A percentile compares a stretch with the other conserved stretches of the same genome.
These are phyloP conservation scores for Phytophthora macrochlamydospora DNA, from an alignment of 352 stramenopile species.

Conservation along the genomic window DNA sequence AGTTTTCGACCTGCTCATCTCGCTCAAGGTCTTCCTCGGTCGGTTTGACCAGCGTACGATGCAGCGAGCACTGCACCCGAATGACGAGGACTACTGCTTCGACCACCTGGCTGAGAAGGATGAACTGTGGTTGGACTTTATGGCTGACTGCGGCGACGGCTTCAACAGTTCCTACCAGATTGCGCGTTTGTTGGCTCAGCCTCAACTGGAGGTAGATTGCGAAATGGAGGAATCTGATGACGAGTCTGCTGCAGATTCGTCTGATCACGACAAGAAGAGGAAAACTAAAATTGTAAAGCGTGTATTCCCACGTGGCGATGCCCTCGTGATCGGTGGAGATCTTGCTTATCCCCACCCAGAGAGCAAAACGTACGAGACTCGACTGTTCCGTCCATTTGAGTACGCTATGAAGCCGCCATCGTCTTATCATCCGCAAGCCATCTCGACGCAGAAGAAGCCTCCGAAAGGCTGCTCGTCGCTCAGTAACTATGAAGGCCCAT, in stretches of 20 bases:
- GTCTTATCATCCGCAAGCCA: slow-evolving; percentile 86
- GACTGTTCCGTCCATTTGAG: slow-evolving; percentile 93
- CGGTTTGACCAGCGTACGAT: slow-evolving; percentile 91
- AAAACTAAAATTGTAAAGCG: slow-evolving; percentile 49
- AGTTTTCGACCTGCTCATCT: slow-evolving; percentile 92
- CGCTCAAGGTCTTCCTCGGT: slow-evolving; percentile 93
- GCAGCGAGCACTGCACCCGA: slow-evolving; percentile 83
- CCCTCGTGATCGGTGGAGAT: slow-evolving; percentile 92
- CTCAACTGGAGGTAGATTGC: slow-evolving; percentile 80
- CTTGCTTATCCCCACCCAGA: slow-evolving; percentile 93
- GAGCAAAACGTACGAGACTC: slow-evolving; percentile 87
- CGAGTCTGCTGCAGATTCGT: slow-evolving; percentile 4
- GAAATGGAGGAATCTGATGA: slow-evolving; percentile 32
- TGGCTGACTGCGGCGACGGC: slow-evolving; percentile 93
- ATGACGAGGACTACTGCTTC: slow-evolving; percentile 80
- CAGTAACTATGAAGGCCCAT: slow-evolving; percentile 71
- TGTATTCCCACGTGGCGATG: slow-evolving; percentile 83
- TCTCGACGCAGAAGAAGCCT: slow-evolving; percentile 85
- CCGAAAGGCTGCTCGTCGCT: slow-evolving; percentile 55
- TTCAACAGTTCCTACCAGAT: slow-evolving; percentile 96
- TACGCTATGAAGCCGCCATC: slow-evolving; percentile 92
- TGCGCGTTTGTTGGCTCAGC: slow-evolving; percentile 89
- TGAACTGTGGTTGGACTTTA: slow-evolving; percentile 94
- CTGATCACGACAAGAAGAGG: slow-evolving; percentile 22
- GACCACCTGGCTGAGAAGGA: slow-evolving; percentile 81